Evolutionary conservation across 2,329 filamentous ascomycete species (phyloP), one percentile per base, ranked within the genome.

Genomic region (Colletotrichum chlorophyti): DNA sequence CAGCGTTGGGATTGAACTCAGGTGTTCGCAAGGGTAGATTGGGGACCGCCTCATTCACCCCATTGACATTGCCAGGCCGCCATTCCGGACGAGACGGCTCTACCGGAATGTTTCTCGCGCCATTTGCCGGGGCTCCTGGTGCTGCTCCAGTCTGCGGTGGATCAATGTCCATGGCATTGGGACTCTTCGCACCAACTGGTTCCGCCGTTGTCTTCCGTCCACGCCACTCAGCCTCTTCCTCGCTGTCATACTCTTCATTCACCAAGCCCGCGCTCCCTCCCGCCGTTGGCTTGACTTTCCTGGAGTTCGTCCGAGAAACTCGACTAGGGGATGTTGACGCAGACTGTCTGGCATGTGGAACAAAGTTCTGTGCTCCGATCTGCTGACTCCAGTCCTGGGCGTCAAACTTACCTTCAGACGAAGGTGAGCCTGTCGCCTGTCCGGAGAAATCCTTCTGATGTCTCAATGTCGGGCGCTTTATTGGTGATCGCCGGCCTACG

Each of bases 161-260:
- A 65, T 89, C 86, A 47, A 89, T 87, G 62, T 89, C 86, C 86
- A 89, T 89, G 12, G 85, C 83, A 55, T 81, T 83, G 3, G 84
- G 82, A 61, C 81, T 85, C 31, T 76, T 76, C 10, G 70, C 68
- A 17, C 64, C 61, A 6, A 61, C 53, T 3, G 69, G 65, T 23
- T 68, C 67, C 11, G 65, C 57, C 31, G 72, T 68, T 6, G 67
- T 61, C 43, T 74, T 73, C 53, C 73, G 68, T 40, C 72, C 71
- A 34, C 68, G 60, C 72, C 73, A 70, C 34, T 73, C 62, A 59
- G 46, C 65, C 52, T 74, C 77, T 38, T 79, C 78, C 6, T 78
- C 77, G 47, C 71, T 74, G 49, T 75, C 80, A 46, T 76, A 77
- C 4, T 80, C 79, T 0, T 80, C 77, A 26, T 80, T 76, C 6